Conservation (phyloP, 2,329 filamentous ascomycete genomes). For the Immersiporthe knoxdaviesiana region DNA sequence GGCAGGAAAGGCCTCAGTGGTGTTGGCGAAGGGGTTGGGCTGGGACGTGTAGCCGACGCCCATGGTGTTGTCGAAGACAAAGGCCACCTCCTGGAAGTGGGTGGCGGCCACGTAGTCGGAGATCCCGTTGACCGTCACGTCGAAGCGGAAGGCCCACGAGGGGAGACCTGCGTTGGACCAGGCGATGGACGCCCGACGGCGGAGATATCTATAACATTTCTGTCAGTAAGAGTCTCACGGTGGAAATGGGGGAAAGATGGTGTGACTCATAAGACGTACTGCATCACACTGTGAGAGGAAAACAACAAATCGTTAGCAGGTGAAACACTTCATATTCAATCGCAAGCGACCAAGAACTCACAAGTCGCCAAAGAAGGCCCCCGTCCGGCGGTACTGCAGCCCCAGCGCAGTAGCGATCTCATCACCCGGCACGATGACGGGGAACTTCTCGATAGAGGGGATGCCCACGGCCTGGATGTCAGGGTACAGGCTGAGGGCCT, state of each 20-base stretch:
- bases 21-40: constrained; percentile 44
- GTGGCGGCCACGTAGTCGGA: constrained; percentile 17
- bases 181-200: constrained; percentile 50
- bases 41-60: constrained; percentile 51
- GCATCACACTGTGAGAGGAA: background rate
- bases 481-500: constrained; percentile 23
- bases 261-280: background rate
- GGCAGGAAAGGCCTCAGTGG: constrained; percentile 45
- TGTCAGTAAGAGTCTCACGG: constrained; percentile 3
- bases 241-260: too few species aligned
- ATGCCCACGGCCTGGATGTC: constrained; percentile 24
- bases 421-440: constrained; percentile 21
- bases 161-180: constrained; percentile 51
- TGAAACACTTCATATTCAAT: too few species aligned
- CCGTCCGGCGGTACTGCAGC: constrained; percentile 27
- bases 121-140: constrained; percentile 42
- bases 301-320: background rate
- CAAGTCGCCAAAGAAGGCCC: constrained; percentile 28
- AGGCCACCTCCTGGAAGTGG: constrained; percentile 55
- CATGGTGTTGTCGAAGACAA: constrained; percentile 56
- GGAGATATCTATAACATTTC: constrained; percentile 16
- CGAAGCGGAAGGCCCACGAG: constrained; percentile 48
- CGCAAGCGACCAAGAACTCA: constrained; percentile 9
- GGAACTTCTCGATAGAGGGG: constrained; percentile 24
- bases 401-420: constrained; percentile 18